Evolutionary conservation across 352 stramenopile genomes (phyloP).

Genomic region (Globisporangium irregulare): DNA sequence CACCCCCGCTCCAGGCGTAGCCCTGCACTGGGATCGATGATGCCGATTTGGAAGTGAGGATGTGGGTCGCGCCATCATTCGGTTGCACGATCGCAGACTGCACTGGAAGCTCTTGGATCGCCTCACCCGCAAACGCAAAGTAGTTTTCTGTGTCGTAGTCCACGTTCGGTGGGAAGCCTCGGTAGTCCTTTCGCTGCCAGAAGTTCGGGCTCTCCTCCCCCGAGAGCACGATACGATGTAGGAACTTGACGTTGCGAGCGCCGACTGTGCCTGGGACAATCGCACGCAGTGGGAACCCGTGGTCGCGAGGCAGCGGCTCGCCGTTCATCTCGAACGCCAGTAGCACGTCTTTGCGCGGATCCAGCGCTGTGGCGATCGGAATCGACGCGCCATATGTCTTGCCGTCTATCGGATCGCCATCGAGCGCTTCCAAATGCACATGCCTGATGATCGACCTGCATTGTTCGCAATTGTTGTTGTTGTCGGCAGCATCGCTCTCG

Average conservation of each 20-base stretch:
- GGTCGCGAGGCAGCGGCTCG: constrained; percentile 76
- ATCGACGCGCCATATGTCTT: constrained; percentile 68
- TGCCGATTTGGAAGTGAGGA: constrained; percentile 44
- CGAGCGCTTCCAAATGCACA: constrained; percentile 54
- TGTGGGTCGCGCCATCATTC: constrained; percentile 45
- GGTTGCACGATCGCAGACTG: constrained; percentile 89
- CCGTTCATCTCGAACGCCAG: constrained; percentile 96
- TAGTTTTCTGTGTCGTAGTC: constrained; percentile 84
- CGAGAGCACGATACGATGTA: constrained; percentile 80
- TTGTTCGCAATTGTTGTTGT: constrained; percentile 5
- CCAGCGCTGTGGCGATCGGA: constrained; percentile 85
- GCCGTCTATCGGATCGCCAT: constrained; percentile 43
- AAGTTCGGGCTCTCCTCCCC: constrained; percentile 82
- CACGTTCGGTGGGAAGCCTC: constrained; percentile 80
- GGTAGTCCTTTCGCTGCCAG: constrained; percentile 93
- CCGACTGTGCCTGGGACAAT: constrained; percentile 91
- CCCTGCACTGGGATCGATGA: constrained; percentile 79
- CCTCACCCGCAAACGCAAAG: constrained; percentile 79
- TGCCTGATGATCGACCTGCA: constrained; percentile 29
- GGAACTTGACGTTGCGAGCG: constrained; percentile 93
- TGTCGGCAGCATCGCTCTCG: constrained; percentile 32
- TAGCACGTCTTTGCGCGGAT: constrained; percentile 87
- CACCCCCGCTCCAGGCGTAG: constrained; percentile 93
- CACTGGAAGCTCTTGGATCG: constrained; percentile 91
- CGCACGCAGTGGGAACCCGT: constrained; percentile 91